Percentiles rank a stretch among this genome's conserved stretches.
Conservation (phyloP, 1,139 yeast species). For the Yamadazyma triangularis region DNA sequence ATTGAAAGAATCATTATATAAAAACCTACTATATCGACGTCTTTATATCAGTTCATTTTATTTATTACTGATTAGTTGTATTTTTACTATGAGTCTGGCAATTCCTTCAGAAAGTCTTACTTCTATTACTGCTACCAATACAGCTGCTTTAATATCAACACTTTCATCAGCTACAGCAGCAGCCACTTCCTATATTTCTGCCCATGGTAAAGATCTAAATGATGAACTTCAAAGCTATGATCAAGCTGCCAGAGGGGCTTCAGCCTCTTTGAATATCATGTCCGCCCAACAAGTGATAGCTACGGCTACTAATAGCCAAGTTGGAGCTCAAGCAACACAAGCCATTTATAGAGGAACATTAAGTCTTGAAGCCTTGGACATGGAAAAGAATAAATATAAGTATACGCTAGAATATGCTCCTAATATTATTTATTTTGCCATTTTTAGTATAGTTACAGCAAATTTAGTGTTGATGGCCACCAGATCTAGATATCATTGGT, state of each 20-base stretch:
- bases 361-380: slow-evolving; percentile 25
- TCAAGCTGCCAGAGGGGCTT: slow-evolving; percentile 22
- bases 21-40: no score
- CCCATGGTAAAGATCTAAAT: slow-evolving; percentile 17
- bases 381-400: slow-evolving; percentile 23
- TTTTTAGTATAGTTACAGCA: slow-evolving; percentile 11
- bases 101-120: no score
- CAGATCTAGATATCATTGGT: slow-evolving; percentile 25
- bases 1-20: no score
- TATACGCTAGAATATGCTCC: slow-evolving; percentile 17
- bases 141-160: not conserved
- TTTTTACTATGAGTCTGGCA: no score
- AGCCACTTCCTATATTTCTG: slow-evolving; percentile 13
- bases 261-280: slow-evolving; percentile 34
- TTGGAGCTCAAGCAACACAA: slow-evolving; percentile 26
- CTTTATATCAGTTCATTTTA: no score
- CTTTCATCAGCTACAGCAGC: slow-evolving; percentile 16
- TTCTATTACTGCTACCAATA: no score
- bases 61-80: no score
- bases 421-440: slow-evolving; percentile 18
- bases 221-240: no score
- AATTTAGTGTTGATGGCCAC: slow-evolving; percentile 15
- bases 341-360: slow-evolving; percentile 29
- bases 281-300: slow-evolving; percentile 33
- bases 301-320: slow-evolving; percentile 31